phyloP scores from a whole-genome alignment of 2,329 filamentous ascomycete species.

The Aspergillus caelatus region DNA sequence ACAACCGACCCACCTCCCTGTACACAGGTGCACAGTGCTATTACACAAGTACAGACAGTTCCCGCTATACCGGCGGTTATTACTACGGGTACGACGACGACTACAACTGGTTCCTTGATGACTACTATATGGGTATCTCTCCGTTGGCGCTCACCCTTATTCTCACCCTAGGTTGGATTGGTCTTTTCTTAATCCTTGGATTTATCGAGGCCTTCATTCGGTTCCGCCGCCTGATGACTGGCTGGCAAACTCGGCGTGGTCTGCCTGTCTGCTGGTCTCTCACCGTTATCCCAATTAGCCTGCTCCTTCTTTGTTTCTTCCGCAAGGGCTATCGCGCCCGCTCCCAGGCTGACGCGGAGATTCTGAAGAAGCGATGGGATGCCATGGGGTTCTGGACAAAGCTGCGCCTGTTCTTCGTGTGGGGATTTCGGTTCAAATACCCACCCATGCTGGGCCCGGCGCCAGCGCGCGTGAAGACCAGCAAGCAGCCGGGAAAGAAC shows the following conservation, averaged over 20 bases:
- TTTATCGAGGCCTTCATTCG: conserved; percentile 35
- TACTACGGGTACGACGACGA: conserved; percentile 17
- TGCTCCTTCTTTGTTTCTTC: conserved; percentile 27
- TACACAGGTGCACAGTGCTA: conserved; percentile 21
- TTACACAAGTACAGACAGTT: conserved; percentile 9
- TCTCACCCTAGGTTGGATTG: conserved; percentile 30
- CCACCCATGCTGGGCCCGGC: conserved; percentile 32
- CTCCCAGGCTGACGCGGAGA: conserved; percentile 27
- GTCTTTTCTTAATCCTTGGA: conserved; percentile 29
- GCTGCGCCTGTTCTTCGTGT: conserved; percentile 29
- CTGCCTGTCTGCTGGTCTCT: conserved; percentile 34
- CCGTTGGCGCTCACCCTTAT: conserved; percentile 30
- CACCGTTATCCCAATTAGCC: conserved; percentile 23
- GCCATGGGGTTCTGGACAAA: conserved; percentile 28
- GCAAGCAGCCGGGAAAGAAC: conserved; percentile 25
- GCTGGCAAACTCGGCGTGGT: conserved; percentile 38
- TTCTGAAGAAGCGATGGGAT: conserved; percentile 30
- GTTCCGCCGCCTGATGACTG: conserved; percentile 37
- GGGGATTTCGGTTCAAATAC: conserved; percentile 35
- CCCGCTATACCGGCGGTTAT: not conserved
- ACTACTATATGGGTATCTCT: conserved; percentile 25
- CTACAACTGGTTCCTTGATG: conserved; percentile 27
- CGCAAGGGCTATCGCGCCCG: conserved; percentile 33
- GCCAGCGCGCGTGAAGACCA: conserved; percentile 23
- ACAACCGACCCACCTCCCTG: conserved; percentile 16